Evolutionary conservation across 2,329 filamentous ascomycete genomes (phyloP), one percentile per base, ranked within the genome.

Genomic region (Xylaria sp.): DNA sequence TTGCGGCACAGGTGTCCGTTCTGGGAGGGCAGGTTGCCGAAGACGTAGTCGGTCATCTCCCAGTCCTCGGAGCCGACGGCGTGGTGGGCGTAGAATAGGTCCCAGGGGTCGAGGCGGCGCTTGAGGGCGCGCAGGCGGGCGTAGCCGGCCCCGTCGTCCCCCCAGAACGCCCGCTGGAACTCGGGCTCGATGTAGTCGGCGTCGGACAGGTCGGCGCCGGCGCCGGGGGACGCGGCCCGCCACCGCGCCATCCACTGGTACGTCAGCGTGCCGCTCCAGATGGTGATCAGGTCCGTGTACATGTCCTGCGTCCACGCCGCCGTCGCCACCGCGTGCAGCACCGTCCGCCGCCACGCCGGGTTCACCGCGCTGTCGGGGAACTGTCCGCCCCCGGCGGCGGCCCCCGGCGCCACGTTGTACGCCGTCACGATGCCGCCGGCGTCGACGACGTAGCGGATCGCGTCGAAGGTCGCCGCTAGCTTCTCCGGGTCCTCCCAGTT

Each of bases 11-110:
- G 40, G 2, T 59, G 63, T 40, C 65, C 64, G 39, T 66, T 66
- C 49, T 67, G 65, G 21, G 62, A 63, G 5, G 65, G 65, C 49
- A 67, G 38, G 18, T 57, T 63, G 4, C 64, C 63, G 39, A 66
- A 62, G n/a, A 67, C 59, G 20, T 49, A 59, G 18, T 63, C 64
- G 9, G 60, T 61, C 63, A 64, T 65, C 56, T 71, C 62, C 67
- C 73, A 75, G 39, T 74, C 65, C 55, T 75, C 73, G 6, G 68
- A 71, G 0, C 73, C 73, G 7, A 74, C 71, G 17, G 70, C 72
- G 17, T 67, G 71, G 26, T 69, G 66, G 6, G 69, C 66, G 42
- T 72, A 73, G 21, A 74, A 72, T 0, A 74, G 44, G 6, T 68
- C 66, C 21, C 62, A 63, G n/a, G 72, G 71, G 13, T 75, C 71